phyloP scores from a whole-genome alignment of 2,329 filamentous ascomycete species.

The Trichoderma pleuroti region DNA sequence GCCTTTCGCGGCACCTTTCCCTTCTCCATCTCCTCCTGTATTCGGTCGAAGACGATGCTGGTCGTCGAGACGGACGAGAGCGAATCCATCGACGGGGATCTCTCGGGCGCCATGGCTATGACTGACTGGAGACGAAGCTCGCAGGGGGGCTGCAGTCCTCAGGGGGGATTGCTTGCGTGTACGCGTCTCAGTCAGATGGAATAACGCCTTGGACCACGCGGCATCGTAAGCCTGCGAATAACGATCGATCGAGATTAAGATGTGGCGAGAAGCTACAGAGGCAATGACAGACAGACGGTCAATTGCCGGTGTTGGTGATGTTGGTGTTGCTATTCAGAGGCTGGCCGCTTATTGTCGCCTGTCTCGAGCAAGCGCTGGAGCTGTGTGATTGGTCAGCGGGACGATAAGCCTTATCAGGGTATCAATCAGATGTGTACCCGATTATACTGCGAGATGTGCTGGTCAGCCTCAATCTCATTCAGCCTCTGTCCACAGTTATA shows the following conservation, averaged over 20 bases:
- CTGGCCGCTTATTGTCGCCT: background rate
- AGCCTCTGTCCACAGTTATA: background rate
- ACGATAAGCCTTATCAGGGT: background rate
- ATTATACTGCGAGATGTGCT: background rate
- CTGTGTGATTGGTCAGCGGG: background rate
- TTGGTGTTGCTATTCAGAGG: background rate
- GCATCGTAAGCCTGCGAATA: background rate
- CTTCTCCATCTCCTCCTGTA: conserved; percentile 54
- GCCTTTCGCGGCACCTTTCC: conserved; percentile 23
- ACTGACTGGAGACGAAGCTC: background rate
- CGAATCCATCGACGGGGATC: conserved; percentile 51
- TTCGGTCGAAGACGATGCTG: conserved; percentile 75
- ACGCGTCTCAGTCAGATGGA: background rate
- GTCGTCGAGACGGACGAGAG: conserved; percentile 78
- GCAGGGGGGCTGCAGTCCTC: conserved; percentile 4
- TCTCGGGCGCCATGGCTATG: conserved; percentile 17
- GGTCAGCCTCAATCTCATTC: background rate
- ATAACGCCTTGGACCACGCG: background rate
- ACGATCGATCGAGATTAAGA: background rate
- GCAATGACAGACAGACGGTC: background rate
- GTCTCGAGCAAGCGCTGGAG: background rate
- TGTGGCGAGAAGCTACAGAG: too few species aligned
- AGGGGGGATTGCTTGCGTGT: background rate
- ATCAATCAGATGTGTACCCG: background rate
- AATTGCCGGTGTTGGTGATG: background rate